Base-by-base conservation (phyloP, 2,329 filamentous ascomycete species). In the Colletotrichum sansevieriae region DNA sequence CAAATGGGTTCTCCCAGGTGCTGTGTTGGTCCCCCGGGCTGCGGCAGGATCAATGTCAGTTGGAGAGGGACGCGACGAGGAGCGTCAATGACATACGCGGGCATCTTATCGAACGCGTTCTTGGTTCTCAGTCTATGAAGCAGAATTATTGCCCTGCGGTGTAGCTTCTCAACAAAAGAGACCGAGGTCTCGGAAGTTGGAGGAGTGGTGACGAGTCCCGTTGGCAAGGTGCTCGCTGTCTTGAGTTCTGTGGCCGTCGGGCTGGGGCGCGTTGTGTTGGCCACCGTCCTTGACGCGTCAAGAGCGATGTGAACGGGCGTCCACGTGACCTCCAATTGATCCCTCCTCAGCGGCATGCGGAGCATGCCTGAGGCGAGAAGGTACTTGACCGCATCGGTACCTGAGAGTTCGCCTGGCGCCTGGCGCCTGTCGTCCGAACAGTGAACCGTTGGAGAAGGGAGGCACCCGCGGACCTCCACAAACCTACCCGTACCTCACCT, bases 1-100 rank as follows among this genome's bases (percentile, higher is more conserved):
- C 90, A 79, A 96, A 99, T 8, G 95, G 95, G 76, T 98, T 98
- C 75, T 82, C 79, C 75, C 88, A 84, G 71, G 77, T 71, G 61
- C 77, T 77, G 79, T 91, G 89, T 78, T 93, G 91, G 75, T 92
- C 89, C 77, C 91, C 91, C 73, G 90, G 87, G 73, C 91, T 93
- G 77, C 54, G 72, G 58, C 18, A 33, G 18, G 58, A 65, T 72
- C 44, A 60, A 52, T 68, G 43, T 68, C 61, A 63, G 44, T 39
- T 68, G 18, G 20, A 35, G 25, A 11, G 44, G n/a, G 43, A 47
- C 43, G 20, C 39, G 60, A n/a, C 46, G 13, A 9, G 35, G 33
- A 12, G 18, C n/a, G n/a, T 8, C 37, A 9, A 29, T 15, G 25
- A 76, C 82, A 72, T 76, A 84, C 82, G 82, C 82, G 79, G 82